Evolutionary conservation across 1,284 basidiomycete genomes (phyloP).

Genomic region (Ganoderma lucidum): DNA sequence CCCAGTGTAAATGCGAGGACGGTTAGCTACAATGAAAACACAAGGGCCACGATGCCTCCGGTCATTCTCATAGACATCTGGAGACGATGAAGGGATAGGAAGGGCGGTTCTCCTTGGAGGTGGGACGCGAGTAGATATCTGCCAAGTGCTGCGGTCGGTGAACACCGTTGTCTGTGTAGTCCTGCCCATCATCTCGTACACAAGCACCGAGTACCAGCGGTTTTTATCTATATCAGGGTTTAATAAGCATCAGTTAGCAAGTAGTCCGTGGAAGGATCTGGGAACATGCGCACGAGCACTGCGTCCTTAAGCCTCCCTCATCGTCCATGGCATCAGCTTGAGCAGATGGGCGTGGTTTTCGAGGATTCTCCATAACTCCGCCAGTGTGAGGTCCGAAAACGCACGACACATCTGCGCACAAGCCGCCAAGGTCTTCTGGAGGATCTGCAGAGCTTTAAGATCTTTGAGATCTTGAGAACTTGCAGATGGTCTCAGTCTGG

Average conservation of each 20-base stretch:
- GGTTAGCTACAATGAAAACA: neutral
- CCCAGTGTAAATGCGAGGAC: neutral
- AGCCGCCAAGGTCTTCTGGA: neutral
- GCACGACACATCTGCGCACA: neutral
- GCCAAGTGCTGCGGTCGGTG: neutral
- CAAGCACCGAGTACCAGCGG: neutral
- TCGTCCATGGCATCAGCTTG: neutral
- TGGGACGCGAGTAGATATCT: neutral
- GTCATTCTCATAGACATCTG: neutral
- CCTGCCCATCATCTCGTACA: neutral
- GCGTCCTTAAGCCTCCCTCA: neutral
- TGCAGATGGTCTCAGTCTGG: neutral
- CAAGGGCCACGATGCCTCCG: neutral
- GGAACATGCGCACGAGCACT: neutral
- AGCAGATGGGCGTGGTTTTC: neutral
- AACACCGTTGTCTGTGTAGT: neutral
- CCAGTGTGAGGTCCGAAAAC: neutral
- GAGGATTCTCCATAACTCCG: neutral
- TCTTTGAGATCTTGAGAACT: neutral
- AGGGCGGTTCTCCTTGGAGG: neutral
- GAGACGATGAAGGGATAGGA: slow-evolving; percentile 1
- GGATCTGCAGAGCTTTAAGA: neutral
- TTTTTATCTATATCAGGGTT: neutral
- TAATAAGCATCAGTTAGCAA: neutral
- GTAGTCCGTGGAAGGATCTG: neutral